phyloP scores from a whole-genome alignment of 164 flowering plant genomes.

The Taxillus chinensis region DNA sequence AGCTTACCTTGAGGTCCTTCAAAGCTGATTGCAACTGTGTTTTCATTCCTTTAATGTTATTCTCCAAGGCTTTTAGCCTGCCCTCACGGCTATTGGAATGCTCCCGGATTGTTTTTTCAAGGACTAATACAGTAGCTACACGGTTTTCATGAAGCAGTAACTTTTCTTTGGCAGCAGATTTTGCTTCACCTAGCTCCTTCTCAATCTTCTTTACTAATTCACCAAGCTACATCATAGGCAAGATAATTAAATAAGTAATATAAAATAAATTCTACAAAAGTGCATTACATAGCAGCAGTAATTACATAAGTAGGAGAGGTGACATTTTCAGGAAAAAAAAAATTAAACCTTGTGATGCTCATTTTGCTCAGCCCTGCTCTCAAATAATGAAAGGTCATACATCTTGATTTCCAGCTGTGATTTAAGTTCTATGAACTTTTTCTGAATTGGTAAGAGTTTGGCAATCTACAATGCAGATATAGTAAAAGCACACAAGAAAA shows the following conservation, averaged over 20 bases:
- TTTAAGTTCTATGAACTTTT: constrained; percentile 62
- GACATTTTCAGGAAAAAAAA: background rate
- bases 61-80: constrained; percentile 69
- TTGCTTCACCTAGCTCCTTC: constrained; percentile 74
- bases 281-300: background rate
- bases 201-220: constrained; percentile 70
- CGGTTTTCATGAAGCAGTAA: constrained; percentile 36
- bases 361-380: constrained; percentile 85
- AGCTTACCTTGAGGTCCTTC: constrained; percentile 71
- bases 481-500: background rate
- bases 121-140: constrained; percentile 38
- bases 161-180: constrained; percentile 46
- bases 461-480: constrained; percentile 48
- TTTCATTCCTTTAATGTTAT: constrained; percentile 55
- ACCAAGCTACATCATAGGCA: constrained; percentile 41
- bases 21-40: constrained; percentile 64
- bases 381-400: constrained; percentile 73
- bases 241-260: background rate
- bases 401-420: constrained; percentile 73
- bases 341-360: constrained; percentile 85
- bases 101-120: constrained; percentile 75
- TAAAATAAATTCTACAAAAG: background rate
- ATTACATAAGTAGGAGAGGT: no score
- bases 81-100: constrained; percentile 57
- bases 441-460: constrained; percentile 66